phyloP scores from a whole-genome alignment of 371 early-diverging fungal species.

The Circinella umbellata region DNA sequence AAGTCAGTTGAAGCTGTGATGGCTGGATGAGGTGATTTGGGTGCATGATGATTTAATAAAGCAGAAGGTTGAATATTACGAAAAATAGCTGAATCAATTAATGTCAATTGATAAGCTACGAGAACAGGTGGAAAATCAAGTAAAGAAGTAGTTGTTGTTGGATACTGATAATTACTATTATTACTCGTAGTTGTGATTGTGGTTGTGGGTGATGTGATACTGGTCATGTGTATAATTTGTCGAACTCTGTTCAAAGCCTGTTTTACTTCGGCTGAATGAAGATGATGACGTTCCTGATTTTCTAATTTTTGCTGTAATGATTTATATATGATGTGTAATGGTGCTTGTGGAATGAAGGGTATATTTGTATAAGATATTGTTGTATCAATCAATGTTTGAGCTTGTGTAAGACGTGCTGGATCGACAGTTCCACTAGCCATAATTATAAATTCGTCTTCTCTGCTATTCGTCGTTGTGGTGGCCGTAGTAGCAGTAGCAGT shows the following conservation, averaged over 20 bases:
- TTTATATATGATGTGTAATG: slow-evolving; percentile 32
- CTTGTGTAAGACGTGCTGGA: slow-evolving; percentile 25
- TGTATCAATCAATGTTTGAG: slow-evolving; percentile 21
- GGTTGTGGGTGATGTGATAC: slow-evolving; percentile 33
- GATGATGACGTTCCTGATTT: slow-evolving; percentile 21
- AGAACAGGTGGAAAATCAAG: slow-evolving; percentile 69
- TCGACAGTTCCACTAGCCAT: slow-evolving; percentile 25
- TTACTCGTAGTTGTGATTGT: slow-evolving; percentile 49
- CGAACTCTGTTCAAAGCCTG: slow-evolving; percentile 47
- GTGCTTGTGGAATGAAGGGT: slow-evolving; percentile 47
- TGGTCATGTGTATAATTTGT: slow-evolving; percentile 43
- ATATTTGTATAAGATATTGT: slow-evolving; percentile 10
- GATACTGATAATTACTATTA: too few relatives aligned
- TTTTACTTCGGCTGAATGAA: slow-evolving; percentile 33
- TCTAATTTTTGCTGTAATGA: slow-evolving; percentile 35
- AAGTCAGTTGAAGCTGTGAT: slow-evolving; percentile 78
- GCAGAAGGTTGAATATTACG: slow-evolving; percentile 65
- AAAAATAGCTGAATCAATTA: slow-evolving; percentile 76
- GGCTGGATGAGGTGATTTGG: slow-evolving; percentile 66
- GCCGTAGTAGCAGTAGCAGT: background rate
- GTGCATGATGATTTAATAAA: slow-evolving; percentile 62
- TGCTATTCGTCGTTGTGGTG: background rate
- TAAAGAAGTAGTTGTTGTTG: slow-evolving; percentile 53
- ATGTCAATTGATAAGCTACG: slow-evolving; percentile 75
- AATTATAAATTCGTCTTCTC: slow-evolving; percentile 18